These are phyloP conservation scores for Hanseniaspora meyeri DNA, from an alignment of 805 yeast genomes.

Conservation along the genomic window DNA sequence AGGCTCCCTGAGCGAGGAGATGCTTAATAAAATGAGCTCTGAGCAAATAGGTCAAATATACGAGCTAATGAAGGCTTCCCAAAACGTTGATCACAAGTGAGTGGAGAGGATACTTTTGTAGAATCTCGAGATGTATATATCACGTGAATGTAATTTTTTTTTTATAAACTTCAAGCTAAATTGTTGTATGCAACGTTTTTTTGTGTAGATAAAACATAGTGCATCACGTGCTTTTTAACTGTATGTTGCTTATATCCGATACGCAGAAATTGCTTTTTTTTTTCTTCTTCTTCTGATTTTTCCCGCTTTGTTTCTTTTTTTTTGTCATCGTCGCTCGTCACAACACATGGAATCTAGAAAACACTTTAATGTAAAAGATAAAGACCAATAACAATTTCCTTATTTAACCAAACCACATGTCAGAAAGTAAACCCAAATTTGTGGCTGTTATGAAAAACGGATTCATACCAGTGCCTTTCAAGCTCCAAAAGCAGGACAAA, in stretches of 20 bases:
- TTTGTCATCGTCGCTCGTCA: too few relatives aligned
- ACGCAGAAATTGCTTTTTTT: neutral
- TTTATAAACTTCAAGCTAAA: too few relatives aligned
- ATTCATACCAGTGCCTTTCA: conserved; percentile 27
- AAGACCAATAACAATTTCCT: neutral
- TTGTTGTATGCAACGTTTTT: too few relatives aligned
- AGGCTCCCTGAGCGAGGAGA: conserved; percentile 47
- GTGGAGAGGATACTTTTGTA: too few relatives aligned
- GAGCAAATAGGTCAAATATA: conserved; percentile 79
- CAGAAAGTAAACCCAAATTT: neutral
- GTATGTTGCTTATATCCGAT: neutral
- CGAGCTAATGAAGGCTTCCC: conserved; percentile 67
- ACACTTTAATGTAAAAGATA: too few relatives aligned
- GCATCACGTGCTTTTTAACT: too few relatives aligned
- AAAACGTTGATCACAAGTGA: conserved; percentile 19
- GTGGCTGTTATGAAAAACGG: conserved; percentile 26
- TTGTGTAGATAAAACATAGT: too few relatives aligned
- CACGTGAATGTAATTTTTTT: too few relatives aligned
- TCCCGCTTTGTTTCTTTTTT: neutral
- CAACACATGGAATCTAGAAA: too few relatives aligned
- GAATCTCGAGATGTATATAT: neutral
- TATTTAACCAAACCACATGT: neutral
- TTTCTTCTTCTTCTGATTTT: neutral
- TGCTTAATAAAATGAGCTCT: conserved; percentile 72
- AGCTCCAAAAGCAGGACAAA: conserved; percentile 18